Percentiles rank a stretch among this genome's conserved stretches.
phyloP scores from a whole-genome alignment of 2,329 filamentous ascomycete species.

The Hypocreales sp. region DNA sequence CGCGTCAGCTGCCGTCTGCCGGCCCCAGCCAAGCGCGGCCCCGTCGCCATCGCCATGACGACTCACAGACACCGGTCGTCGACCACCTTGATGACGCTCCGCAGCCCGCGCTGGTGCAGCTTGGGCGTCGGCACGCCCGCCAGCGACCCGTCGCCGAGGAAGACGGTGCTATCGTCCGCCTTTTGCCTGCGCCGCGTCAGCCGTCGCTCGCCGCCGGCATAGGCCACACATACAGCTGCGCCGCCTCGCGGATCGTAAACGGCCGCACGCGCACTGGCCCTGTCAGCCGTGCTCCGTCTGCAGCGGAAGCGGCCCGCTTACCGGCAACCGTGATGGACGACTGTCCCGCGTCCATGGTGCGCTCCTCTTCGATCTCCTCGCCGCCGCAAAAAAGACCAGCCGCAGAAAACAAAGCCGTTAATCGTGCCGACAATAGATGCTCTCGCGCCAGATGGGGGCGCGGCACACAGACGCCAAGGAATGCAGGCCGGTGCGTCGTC shows the following conservation, averaged over 20 bases:
- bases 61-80: constrained; percentile 91
- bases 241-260: constrained; percentile 81
- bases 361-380: neutral
- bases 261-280: constrained; percentile 57
- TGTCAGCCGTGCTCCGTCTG: too few relatives aligned
- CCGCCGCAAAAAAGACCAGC: too few relatives aligned
- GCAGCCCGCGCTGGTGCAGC: constrained; percentile 69
- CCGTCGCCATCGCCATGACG: too few relatives aligned
- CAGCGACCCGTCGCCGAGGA: constrained; percentile 91
- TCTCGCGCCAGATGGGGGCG: too few relatives aligned
- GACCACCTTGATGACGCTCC: constrained; percentile 87
- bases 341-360: constrained; percentile 15
- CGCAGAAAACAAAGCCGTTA: too few relatives aligned
- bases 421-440: too few relatives aligned
- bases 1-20: too few relatives aligned
- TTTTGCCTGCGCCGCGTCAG: constrained; percentile 28
- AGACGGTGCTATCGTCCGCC: constrained; percentile 72
- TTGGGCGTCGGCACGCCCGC: constrained; percentile 78
- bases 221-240: constrained; percentile 50
- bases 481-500: too few relatives aligned
- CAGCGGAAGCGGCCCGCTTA: too few relatives aligned
- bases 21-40: too few relatives aligned
- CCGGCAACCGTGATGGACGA: constrained; percentile 46
- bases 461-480: too few relatives aligned
- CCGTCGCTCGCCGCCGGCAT: too few relatives aligned